Evolutionary conservation across 306 rosid species (phyloP), one percentile per base, ranked within the genome.

Genomic region (Fragaria vesca): DNA sequence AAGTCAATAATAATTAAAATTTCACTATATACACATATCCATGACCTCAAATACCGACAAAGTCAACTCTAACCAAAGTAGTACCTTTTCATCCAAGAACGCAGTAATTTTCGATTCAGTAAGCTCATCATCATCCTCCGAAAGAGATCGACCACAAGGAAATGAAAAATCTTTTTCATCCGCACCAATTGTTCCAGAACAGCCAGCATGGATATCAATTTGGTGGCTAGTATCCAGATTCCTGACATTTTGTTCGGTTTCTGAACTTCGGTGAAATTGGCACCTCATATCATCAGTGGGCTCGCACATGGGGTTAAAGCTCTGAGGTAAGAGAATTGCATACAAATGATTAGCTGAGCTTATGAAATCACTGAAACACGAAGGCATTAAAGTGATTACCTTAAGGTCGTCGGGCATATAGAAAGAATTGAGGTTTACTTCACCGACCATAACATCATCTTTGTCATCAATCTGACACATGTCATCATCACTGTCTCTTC

Each of bases 41-140:
- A 69, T 17, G 69, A 17, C 61, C 47, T 17, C 36, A 47, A 32
- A 21, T 18, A 63, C 18, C 63, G 42, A 40, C 40, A 21, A 43
- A 52, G 75, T 46, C 30, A 51, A 55, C 36, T 74, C 79, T 69
- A 60, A 85, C 48, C 40, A 57, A 69, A 75, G 32, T 72, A 38
- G 75, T 88, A 96, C 99, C 98, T 96, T 96, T 83, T 96, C 98
- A 83, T 89, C 98, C 89, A 96, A 84, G 85, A 96, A 96, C 3
- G 91, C 98, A 74, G 72, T 87, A 52, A 96, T 93, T 81, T 93
- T 96, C 68, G 94, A 93, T 87, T 96, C 99, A 24, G 99, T 96
- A 47, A 91, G 94, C 79, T 91, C 97, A 65, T 96, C 99, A 46
- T 96, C 98, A 46, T 93, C 98, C 84, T 93, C 99, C 21, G 88